A percentile compares a stretch with the other conserved stretches of the same genome.
Conservation (phyloP, 768 basidiomycete species). For the Podaxis pistillaris region DNA sequence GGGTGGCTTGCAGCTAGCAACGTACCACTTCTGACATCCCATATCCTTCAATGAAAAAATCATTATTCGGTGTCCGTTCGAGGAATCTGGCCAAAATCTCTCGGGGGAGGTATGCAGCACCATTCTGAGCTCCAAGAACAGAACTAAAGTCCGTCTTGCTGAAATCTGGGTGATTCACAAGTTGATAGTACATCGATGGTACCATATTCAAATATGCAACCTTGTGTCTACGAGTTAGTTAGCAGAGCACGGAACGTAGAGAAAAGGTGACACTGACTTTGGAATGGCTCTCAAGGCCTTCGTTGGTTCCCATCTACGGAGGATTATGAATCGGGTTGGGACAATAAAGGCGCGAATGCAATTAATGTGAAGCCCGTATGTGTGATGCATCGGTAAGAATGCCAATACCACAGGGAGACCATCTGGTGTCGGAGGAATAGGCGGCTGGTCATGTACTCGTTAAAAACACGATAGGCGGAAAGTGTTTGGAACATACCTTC, state of each 20-base stretch:
- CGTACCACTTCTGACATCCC: slow-evolving; percentile 66
- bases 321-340: slow-evolving; percentile 47
- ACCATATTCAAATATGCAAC: slow-evolving; percentile 50
- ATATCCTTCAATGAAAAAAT: slow-evolving; percentile 46
- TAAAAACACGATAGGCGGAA: background rate
- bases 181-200: slow-evolving; percentile 62
- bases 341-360: slow-evolving; percentile 45
- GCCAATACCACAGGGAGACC: slow-evolving; percentile 48
- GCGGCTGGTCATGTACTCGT: slow-evolving; percentile 28
- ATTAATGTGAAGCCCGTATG: slow-evolving; percentile 54
- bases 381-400: slow-evolving; percentile 67
- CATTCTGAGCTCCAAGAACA: slow-evolving; percentile 40
- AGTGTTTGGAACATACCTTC: slow-evolving; percentile 28
- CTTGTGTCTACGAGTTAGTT: slow-evolving; percentile 41
- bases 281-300: slow-evolving; percentile 51
- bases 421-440: slow-evolving; percentile 37
- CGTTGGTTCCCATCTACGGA: slow-evolving; percentile 59
- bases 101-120: slow-evolving; percentile 69
- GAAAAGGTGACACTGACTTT: slow-evolving; percentile 38
- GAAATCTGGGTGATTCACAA: slow-evolving; percentile 54
- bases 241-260: background rate
- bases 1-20: no score
- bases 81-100: slow-evolving; percentile 42
- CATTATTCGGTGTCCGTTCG: slow-evolving; percentile 31
- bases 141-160: slow-evolving; percentile 52